Base-by-base conservation (phyloP, 495 filamentous ascomycete species). In the Aspergillus heteromorphus region DNA sequence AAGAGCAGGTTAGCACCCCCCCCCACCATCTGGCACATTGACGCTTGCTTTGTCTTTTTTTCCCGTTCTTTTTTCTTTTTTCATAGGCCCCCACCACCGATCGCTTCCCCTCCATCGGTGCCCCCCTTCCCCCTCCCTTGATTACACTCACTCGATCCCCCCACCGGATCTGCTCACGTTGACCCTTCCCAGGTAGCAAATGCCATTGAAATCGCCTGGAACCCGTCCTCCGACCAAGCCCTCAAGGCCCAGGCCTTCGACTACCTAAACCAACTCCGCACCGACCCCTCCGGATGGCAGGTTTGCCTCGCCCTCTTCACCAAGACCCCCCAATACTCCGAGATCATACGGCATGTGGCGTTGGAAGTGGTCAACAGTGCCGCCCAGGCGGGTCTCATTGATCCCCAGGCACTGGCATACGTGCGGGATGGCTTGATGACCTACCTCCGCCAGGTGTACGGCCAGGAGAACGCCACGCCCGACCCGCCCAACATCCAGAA, bases 291-390 rank as follows among this genome's bases (percentile, higher is more conserved):
- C 56, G 90, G 83, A 68, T 93, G 91, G 87, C 89, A 92, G 65
- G 81, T 87, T 61, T 95, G 92, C 77, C 81, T 92, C 41, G 65
- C 79, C 17, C 84, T 99, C 56, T 96, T 97, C 72, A 86, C 83
- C 18, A 82, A 89, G 66, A 79, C 78, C n/a, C 89, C 90, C n/a
- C 83, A 79, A 55, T 70, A 85, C 58, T 83, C 86, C 52, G 91
- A 97, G 49, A 79, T 96, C 47, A 87, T 96, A 43, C 88, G 93
- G 18, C 83, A 92, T 65, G 84, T 91, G 30, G 88, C 85, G 47
- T 79, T 99, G 52, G 93, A 99, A 62, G 81, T 97, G 40, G 79
- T 97, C 65, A 96, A 95, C 69, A 90, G 89, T 71, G 88, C 91
- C 38, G 84, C 96, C 49, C 87, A 95, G 58, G 77, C 76, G 16